A percentile compares a stretch with the other conserved stretches of the same genome.
phyloP scores from a whole-genome alignment of 2,329 filamentous ascomycete genomes.

The Cyanodermella asteris region DNA sequence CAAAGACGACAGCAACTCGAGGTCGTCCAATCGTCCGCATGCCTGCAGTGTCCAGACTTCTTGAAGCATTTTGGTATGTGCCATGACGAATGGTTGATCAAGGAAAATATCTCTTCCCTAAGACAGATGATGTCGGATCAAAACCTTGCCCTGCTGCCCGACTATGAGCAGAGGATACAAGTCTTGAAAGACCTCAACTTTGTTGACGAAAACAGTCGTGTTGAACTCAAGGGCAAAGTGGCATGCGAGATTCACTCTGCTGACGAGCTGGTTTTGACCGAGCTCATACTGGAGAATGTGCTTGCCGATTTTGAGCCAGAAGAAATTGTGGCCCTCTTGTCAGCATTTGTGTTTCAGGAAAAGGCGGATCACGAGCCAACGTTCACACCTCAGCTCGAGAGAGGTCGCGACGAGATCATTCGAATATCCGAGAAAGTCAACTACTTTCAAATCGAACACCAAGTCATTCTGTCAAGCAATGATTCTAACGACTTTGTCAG shows the following conservation, averaged over 20 bases:
- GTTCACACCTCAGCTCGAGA: slow-evolving; percentile 60
- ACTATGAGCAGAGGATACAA: slow-evolving; percentile 86
- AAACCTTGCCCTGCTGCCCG: slow-evolving; percentile 81
- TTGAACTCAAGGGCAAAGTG: slow-evolving; percentile 93
- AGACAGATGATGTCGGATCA: slow-evolving; percentile 85
- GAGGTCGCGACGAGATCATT: slow-evolving; percentile 67
- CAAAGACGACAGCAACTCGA: slow-evolving; percentile 44
- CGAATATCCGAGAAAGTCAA: slow-evolving; percentile 86
- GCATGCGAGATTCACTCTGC: slow-evolving; percentile 96
- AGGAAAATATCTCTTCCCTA: slow-evolving; percentile 74
- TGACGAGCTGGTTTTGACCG: slow-evolving; percentile 86
- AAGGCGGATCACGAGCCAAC: slow-evolving; percentile 70
- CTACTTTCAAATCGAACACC: slow-evolving; percentile 65
- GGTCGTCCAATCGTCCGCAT: slow-evolving; percentile 41
- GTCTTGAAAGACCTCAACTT: slow-evolving; percentile 85
- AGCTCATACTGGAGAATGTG: slow-evolving; percentile 90
- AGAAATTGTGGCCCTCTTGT: slow-evolving; percentile 85
- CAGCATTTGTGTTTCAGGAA: slow-evolving; percentile 92
- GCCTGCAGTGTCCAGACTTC: slow-evolving; percentile 53
- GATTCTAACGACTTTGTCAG: slow-evolving; percentile 85
- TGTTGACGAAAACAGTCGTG: slow-evolving; percentile 66
- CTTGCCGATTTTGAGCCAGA: slow-evolving; percentile 87
- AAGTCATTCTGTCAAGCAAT: slow-evolving; percentile 76
- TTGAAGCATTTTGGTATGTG: slow-evolving; percentile 85
- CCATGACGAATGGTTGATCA: slow-evolving; percentile 89